phyloP scores from a whole-genome alignment of 2,329 filamentous ascomycete species.

The Fusarium sp. region DNA sequence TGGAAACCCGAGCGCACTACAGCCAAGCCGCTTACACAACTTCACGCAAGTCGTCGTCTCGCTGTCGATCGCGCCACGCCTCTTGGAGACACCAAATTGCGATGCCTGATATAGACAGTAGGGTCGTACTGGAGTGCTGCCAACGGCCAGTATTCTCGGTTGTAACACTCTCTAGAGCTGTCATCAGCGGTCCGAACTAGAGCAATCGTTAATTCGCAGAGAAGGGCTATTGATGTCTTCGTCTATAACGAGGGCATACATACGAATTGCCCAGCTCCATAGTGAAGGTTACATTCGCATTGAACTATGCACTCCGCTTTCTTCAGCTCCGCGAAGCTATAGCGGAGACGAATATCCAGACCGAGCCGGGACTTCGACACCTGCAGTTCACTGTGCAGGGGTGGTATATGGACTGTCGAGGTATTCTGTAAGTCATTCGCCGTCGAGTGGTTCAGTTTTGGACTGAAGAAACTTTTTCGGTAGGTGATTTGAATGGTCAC shows the following conservation, averaged over 20 bases:
- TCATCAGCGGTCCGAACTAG: slow-evolving; percentile 20
- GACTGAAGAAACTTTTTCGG: slow-evolving; percentile 19
- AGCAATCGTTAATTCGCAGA: slow-evolving; percentile 4
- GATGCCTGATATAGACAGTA: slow-evolving; percentile 34
- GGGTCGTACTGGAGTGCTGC: slow-evolving; percentile 29
- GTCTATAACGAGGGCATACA: slow-evolving; percentile 11
- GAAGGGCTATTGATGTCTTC: slow-evolving; percentile 9
- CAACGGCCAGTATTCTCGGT: slow-evolving; percentile 28
- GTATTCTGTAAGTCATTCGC: slow-evolving; percentile 14
- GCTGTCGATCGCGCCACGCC: slow-evolving; percentile 41
- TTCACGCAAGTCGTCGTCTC: slow-evolving; percentile 36
- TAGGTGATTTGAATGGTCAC: slow-evolving; percentile 24
- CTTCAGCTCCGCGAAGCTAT: slow-evolving; percentile 13
- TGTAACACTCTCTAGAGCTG: slow-evolving; percentile 31
- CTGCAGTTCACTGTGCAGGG: slow-evolving; percentile 24
- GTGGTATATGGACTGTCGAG: slow-evolving; percentile 15
- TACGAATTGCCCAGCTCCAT: slow-evolving; percentile 21
- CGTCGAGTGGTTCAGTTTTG: slow-evolving; percentile 26
- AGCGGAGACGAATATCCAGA: slow-evolving; percentile 16
- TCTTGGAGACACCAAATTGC: slow-evolving; percentile 27
- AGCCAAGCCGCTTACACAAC: slow-evolving; percentile 45
- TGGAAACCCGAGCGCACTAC: slow-evolving; percentile 35
- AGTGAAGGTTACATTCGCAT: slow-evolving; percentile 31
- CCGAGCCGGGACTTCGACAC: slow-evolving; percentile 18
- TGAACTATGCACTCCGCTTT: slow-evolving; percentile 18